Percentiles rank a stretch among this genome's conserved stretches.
Evolutionary conservation across 2,329 filamentous ascomycete genomes (phyloP).

Genomic region (Fusarium hainanense): DNA sequence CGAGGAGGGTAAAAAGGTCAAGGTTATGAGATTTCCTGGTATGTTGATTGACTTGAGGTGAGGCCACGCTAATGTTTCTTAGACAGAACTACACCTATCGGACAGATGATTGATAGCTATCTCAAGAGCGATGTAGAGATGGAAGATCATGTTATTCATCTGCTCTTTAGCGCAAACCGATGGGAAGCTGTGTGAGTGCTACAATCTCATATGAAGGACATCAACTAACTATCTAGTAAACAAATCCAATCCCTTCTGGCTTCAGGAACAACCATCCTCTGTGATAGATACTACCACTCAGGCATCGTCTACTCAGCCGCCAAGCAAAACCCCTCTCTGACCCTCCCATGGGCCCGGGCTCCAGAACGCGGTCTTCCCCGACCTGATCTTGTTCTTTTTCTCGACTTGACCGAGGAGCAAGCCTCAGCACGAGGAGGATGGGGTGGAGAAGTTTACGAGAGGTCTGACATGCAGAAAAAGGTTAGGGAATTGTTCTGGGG

Average conservation of each 20-base stretch:
- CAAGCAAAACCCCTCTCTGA: slow-evolving; percentile 77
- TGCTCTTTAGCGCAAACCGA: slow-evolving; percentile 89
- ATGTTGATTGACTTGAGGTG: slow-evolving; percentile 39
- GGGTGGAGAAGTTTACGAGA: slow-evolving; percentile 91
- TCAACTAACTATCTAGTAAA: slow-evolving; percentile 52
- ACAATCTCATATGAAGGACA: slow-evolving; percentile 24
- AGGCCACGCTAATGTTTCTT: slow-evolving; percentile 11
- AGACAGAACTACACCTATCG: slow-evolving; percentile 88
- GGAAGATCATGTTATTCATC: slow-evolving; percentile 89
- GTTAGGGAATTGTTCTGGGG: slow-evolving; percentile 80
- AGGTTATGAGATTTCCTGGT: slow-evolving; percentile 69
- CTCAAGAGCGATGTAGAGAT: slow-evolving; percentile 77
- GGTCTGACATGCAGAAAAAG: slow-evolving; percentile 80
- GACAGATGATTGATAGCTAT: slow-evolving; percentile 87
- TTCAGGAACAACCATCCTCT: slow-evolving; percentile 78
- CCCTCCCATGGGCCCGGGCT: slow-evolving; percentile 81
- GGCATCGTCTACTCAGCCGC: slow-evolving; percentile 94
- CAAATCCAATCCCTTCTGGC: slow-evolving; percentile 66
- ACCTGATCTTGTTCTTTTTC: slow-evolving; percentile 88
- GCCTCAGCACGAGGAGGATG: slow-evolving; percentile 85
- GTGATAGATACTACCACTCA: slow-evolving; percentile 95
- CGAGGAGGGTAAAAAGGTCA: slow-evolving; percentile 60
- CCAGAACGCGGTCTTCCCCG: slow-evolving; percentile 88
- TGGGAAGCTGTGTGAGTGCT: slow-evolving; percentile 76
- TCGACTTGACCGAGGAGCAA: slow-evolving; percentile 80